Evolutionary conservation across 176 grass and related monocot species (phyloP).

Genomic region (Carex littledalei): DNA sequence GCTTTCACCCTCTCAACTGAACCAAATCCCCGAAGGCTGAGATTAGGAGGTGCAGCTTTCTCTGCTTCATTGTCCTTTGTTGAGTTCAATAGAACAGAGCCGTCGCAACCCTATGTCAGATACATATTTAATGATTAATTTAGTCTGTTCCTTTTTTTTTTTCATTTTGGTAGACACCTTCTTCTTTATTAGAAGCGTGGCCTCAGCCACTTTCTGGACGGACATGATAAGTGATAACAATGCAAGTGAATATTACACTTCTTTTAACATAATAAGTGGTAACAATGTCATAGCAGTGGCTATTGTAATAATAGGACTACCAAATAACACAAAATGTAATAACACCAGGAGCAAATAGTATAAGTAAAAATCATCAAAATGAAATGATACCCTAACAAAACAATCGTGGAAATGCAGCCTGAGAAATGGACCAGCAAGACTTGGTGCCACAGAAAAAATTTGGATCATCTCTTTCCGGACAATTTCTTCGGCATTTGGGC

Average conservation of each 20-base stretch:
- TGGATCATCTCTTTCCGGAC: slow-evolving; percentile 38
- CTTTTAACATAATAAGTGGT: not conserved
- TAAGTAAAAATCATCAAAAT: not conserved
- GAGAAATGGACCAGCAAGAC: slow-evolving; percentile 38
- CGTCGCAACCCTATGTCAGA: slow-evolving; percentile 53
- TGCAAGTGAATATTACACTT: not conserved
- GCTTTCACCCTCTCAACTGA: slow-evolving; percentile 56
- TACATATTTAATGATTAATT: not conserved
- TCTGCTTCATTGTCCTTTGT: slow-evolving; percentile 41
- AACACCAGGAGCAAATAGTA: not conserved
- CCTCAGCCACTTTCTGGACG: too few relatives aligned
- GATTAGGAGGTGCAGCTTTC: slow-evolving; percentile 60
- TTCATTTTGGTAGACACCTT: too few relatives aligned
- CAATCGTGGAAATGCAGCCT: slow-evolving; percentile 68
- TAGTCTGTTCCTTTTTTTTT: not conserved
- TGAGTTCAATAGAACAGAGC: slow-evolving; percentile 56
- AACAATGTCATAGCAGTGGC: not conserved
- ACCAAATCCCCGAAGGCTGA: slow-evolving; percentile 39
- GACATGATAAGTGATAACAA: too few relatives aligned
- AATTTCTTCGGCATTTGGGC: slow-evolving; percentile 49
- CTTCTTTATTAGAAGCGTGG: too few relatives aligned
- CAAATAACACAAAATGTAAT: not conserved
- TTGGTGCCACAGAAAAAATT: slow-evolving; percentile 36
- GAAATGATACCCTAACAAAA: slow-evolving; percentile 34
- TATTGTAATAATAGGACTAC: not conserved